Evolutionary conservation across 2,329 filamentous ascomycete genomes (phyloP), one percentile per base, ranked within the genome.

Genomic region (Madurella mycetomatis): DNA sequence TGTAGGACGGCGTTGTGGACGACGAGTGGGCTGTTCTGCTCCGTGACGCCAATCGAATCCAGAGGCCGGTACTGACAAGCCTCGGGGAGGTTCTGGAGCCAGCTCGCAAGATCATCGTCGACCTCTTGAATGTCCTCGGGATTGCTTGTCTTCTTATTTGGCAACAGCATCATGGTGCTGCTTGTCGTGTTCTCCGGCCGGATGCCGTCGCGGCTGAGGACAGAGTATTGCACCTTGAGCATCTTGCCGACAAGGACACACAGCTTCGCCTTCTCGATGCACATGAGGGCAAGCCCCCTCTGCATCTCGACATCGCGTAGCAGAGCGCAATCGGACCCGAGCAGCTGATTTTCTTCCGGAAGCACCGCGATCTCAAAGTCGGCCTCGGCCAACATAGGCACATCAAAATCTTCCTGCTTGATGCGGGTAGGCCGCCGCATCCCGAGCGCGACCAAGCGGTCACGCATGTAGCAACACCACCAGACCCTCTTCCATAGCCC

Each of bases 401-500:
- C 91, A 66, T 96, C 90, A 67, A 90, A 96, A 69, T 96, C 92
- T 64, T 94, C 89, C 56, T 91, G 86, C 76, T 95, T 95, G 71
- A 96, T 95, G 50, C 92, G 81, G 40, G 91, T 96, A 4, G 92
- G 92, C 51, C 92, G 84, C 53, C 92, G 84, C 92, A 96, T 96
- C 53, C 92, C 92, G 12, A 97, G 76, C 1, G 92, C 92, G 59
- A 96, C 91, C 41, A 96, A 79, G 47, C 92, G 87, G 71, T 97
- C 92, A 51, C 92, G 86, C 84, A 96, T 96, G 67, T 95, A 96
- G 60, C 90, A 95, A 32, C 89, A 95, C 92, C 92, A 97, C 92
- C 92, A 97, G 62, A 96, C 94, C 50, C 92, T 82, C 73, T 95
- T 96, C 88, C 92, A 95, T 48, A 96, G 75, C 65, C 85, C 89